Evolutionary conservation across 2,329 filamentous ascomycete species (phyloP).

Genomic region (Sclerotinia sclerotiorum): DNA sequence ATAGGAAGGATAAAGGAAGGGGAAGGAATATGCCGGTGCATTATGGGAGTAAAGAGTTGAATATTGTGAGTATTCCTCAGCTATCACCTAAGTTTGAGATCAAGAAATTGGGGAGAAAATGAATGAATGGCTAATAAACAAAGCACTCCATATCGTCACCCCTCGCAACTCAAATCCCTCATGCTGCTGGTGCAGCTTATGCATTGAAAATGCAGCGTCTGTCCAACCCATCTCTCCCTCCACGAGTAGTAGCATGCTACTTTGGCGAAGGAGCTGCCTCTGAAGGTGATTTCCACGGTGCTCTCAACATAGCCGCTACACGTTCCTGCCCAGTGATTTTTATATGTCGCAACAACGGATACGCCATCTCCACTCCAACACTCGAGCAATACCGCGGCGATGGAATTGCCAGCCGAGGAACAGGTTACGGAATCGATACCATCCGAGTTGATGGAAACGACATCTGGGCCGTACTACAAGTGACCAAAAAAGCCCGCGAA

Average conservation of each 20-base stretch:
- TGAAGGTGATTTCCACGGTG: constrained; percentile 90
- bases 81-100: neutral
- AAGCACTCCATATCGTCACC: constrained; percentile 81
- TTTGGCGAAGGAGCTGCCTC: constrained; percentile 90
- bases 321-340: constrained; percentile 85
- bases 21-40: constrained; percentile 98
- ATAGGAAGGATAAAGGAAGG: constrained; percentile 72
- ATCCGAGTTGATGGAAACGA: constrained; percentile 94
- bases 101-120: no score
- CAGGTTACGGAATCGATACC: constrained; percentile 92
- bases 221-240: constrained; percentile 66
- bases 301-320: constrained; percentile 87
- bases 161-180: constrained; percentile 84
- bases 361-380: constrained; percentile 85
- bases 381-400: constrained; percentile 90
- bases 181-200: constrained; percentile 84
- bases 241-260: constrained; percentile 75
- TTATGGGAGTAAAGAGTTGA: constrained; percentile 80
- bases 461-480: constrained; percentile 83
- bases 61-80: constrained; percentile 63
- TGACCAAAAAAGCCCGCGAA: constrained; percentile 75
- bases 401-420: constrained; percentile 81
- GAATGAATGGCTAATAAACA: neutral
- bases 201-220: constrained; percentile 78
- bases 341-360: constrained; percentile 91